Evolutionary conservation across 768 basidiomycete species (phyloP), one percentile per base, ranked within the genome.

Genomic region (Naematelia encephala): DNA sequence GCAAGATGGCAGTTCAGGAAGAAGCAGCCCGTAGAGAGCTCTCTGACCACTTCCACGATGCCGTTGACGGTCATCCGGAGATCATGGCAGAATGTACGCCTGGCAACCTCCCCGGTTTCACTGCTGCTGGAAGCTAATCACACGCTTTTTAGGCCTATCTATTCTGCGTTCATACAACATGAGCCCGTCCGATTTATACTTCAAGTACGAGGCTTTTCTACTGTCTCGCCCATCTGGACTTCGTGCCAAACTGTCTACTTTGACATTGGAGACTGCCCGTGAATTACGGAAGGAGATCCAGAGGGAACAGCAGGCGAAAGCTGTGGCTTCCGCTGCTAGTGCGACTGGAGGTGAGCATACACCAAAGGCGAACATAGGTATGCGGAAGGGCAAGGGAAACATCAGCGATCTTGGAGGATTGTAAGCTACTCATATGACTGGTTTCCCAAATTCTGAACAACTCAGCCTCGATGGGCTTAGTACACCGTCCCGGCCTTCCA

Each of bases 191-290:
- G 74, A 77, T 29, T 76, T 82, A 16, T 79, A 69, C 67, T 81
- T 72, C 75, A 78, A 80, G 59, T 81, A 80, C 77, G 79, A 82
- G 64, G 79, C 80, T 2, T 79, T 79, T 60, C 59, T 77, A 21
- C 62, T 79, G 39, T 73, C 74, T 22, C 62, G 66, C 4, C 67
- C 73, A 34, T 70, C 67, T 14, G 68, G 73, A 16, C 51, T 72
- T 0, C 59, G 73, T 8, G 70, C 66, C 39, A 70, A 69, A 54
- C 51, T 69, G 12, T 57, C 69, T 1, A 49, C 23, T 2, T 67
- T 78, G 49, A 76, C 64, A 13, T 63, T 78, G 14, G 67, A 75
- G 22, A 71, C 77, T 21, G 61, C 68, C 4, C 59, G 75, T 1
- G 75, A 80, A 44, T 62, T 80, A 49, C 66, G 72, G 34, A 72